Conservation (phyloP, 768 basidiomycete genomes). For the Boletus eberwhitei region DNA sequence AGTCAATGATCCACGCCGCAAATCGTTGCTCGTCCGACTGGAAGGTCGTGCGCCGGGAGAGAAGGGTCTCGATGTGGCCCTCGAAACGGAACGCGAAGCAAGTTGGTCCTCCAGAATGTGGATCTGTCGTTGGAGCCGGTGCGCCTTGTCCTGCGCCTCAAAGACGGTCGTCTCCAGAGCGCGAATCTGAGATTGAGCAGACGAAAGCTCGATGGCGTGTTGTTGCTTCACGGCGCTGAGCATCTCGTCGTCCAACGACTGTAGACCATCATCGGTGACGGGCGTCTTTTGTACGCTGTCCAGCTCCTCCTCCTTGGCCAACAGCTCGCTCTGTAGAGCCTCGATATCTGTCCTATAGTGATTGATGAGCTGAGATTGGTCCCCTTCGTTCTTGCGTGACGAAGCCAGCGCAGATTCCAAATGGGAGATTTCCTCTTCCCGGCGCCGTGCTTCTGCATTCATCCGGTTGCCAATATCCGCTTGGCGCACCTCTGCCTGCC, state of each 20-base stretch:
- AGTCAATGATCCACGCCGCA: conserved; percentile 36
- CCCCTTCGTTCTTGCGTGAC: conserved; percentile 45
- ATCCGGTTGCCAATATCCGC: conserved; percentile 60
- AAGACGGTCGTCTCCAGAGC: conserved; percentile 70
- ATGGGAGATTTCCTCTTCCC: conserved; percentile 51
- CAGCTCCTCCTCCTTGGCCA: conserved; percentile 63
- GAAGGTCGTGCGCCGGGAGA: conserved; percentile 46
- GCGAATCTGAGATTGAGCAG: conserved; percentile 76
- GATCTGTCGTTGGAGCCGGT: conserved; percentile 67
- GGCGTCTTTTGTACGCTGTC: conserved; percentile 48
- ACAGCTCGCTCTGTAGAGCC: conserved; percentile 58
- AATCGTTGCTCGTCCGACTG: conserved; percentile 40
- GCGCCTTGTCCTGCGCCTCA: conserved; percentile 66
- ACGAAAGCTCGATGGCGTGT: conserved; percentile 76
- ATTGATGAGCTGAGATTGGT: conserved; percentile 61
- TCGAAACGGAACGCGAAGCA: conserved; percentile 41
- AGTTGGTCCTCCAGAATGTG: conserved; percentile 65
- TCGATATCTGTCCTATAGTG: conserved; percentile 71
- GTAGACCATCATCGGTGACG: conserved; percentile 38
- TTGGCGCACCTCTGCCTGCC: conserved; percentile 52
- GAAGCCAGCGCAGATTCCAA: conserved; percentile 54
- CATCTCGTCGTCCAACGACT: conserved; percentile 73
- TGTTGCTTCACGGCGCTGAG: conserved; percentile 66
- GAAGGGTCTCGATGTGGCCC: conserved; percentile 42
- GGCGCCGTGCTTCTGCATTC: conserved; percentile 40